phyloP scores from a whole-genome alignment of 805 yeast genomes.

The Saccharomycopsis synnaedendra region DNA sequence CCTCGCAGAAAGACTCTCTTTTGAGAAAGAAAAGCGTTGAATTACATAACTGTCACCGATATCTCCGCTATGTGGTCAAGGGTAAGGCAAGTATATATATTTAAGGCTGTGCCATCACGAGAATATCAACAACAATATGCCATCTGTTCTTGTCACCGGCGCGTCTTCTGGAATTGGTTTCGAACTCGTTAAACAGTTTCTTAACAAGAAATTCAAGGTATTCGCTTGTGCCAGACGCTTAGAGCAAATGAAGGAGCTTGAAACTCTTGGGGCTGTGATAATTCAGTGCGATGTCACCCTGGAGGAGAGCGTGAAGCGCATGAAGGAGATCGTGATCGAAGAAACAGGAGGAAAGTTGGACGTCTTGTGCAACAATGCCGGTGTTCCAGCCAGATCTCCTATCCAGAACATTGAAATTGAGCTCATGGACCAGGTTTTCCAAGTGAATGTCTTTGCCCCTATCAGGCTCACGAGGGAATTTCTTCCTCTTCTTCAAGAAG shows the following conservation, averaged over 20 bases:
- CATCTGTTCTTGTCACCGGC: conserved; percentile 36
- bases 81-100: too few relatives aligned
- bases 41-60: too few relatives aligned
- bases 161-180: conserved; percentile 50
- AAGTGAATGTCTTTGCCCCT: conserved; percentile 64
- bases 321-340: conserved; percentile 31
- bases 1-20: too few relatives aligned
- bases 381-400: conserved; percentile 55
- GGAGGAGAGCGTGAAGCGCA: conserved; percentile 31
- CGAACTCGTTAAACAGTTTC: conserved; percentile 38
- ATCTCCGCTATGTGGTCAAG: too few relatives aligned
- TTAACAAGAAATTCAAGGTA: too few relatives aligned
- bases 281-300: conserved; percentile 48
- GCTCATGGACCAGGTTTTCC: conserved; percentile 36
- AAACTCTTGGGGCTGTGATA: conserved; percentile 29
- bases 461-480: conserved; percentile 53
- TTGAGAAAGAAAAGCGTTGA: too few relatives aligned
- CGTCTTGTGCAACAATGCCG: conserved; percentile 64
- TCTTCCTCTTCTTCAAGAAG: conserved; percentile 41
- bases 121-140: too few relatives aligned
- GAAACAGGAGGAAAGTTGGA: conserved; percentile 41
- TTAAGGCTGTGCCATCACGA: too few relatives aligned
- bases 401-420: conserved; percentile 60
- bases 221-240: conserved; percentile 49
- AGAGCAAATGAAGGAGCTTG: conserved; percentile 44